Base-by-base conservation (phyloP, 257 asterid genomes). In the Anisodus acutangulus region DNA sequence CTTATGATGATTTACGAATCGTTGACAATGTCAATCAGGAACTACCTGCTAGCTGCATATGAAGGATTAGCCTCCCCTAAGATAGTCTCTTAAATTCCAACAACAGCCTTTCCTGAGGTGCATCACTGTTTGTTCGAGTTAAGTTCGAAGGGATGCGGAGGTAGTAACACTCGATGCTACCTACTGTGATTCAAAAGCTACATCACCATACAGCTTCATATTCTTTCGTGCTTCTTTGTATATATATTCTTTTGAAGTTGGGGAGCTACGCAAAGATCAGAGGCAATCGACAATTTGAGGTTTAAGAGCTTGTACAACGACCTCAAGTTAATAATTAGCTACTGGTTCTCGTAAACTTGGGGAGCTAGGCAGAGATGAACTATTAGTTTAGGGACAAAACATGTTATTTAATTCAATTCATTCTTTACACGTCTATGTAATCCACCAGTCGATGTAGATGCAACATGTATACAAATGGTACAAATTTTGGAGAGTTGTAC, bases 121-220 rank as follows among this genome's bases (percentile, higher is more conserved):
- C 41, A n/a, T 7, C 31, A 41, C 13, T 10, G 8, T 70, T 68
- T 7, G 10, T 41, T 12, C 4, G 6, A 9, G 2, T 17, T 2
- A 17, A 6, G 31, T 17, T 16, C 31, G 12, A 31, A 8, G 55
- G 55, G 55, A 70, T 9, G 35, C 53, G 37, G 47, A 6, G 47
- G 49, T 67, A 66, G 47, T 7, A 16, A 70, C 79, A 43, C 58
- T 41, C 2, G 17, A n/a, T 71, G 39, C 4, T 22, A 22, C 26
- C 26, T 72, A n/a, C 59, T 72, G 10, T 72, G 80, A 72, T n/a
- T 72, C 80, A 43, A 71, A 26, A 71, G 79, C 79, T 43, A 45
- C 58, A 5, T 47, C 60, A 10, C 41, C 53, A 47, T 47, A 49
- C 43, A 74, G 11, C 60, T 11, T 49, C 80, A 74, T 22, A 49